Conservation (phyloP, 345 rosid species). For the Syzygium oleosum region DNA sequence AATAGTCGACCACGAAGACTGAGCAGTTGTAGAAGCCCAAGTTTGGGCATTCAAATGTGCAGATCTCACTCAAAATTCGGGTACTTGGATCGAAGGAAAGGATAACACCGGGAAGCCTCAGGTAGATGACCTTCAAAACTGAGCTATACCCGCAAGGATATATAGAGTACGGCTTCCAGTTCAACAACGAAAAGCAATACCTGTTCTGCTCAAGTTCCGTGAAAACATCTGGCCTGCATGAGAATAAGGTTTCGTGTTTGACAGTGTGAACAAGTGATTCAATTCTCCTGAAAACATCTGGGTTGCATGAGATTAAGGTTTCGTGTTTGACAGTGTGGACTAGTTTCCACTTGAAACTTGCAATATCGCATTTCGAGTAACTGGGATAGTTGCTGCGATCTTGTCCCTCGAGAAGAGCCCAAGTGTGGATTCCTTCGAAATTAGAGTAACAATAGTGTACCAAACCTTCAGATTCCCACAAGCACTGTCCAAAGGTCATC, state of each 20-base stretch:
- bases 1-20: background rate
- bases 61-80: conserved; percentile 4
- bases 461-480: conserved; percentile 14
- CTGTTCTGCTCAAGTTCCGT: background rate
- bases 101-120: conserved; percentile 8
- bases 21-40: conserved; percentile 6
- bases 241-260: background rate
- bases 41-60: conserved; percentile 5
- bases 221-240: background rate
- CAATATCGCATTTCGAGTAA: background rate
- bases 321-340: background rate
- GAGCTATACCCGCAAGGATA: conserved; percentile 9
- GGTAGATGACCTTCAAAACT: conserved; percentile 4
- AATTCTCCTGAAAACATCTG: background rate
- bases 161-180: conserved; percentile 7
- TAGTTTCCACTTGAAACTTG: conserved; percentile 7
- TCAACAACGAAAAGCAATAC: background rate
- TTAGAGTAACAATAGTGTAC: conserved; percentile 16
- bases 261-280: background rate
- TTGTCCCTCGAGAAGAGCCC: conserved; percentile 11
- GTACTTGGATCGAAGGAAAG: conserved; percentile 4
- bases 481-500: conserved; percentile 14
- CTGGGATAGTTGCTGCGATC: conserved; percentile 1
- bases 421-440: conserved; percentile 19
- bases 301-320: background rate